Base-by-base conservation (phyloP, 352 stramenopile genomes). In the Pythium folliculosum region DNA sequence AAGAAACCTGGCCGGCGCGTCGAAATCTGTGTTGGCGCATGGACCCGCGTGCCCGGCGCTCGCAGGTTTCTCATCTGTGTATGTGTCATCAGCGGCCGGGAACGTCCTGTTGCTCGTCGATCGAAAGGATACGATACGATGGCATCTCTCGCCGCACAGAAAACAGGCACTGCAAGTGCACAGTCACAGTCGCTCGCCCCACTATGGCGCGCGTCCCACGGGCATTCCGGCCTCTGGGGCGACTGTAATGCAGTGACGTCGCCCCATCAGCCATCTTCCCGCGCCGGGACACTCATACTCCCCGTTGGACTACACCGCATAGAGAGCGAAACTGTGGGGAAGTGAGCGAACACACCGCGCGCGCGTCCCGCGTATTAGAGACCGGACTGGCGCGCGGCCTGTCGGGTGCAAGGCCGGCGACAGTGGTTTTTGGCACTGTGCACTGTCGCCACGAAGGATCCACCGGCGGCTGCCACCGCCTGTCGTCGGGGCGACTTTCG, bases 171-270 rank as follows among this genome's bases (percentile, higher is more conserved):
- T 47, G 40, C 40, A 47, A 47, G 40, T 47, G 40, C 3, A 13
- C 35, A 14, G 35, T 40, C 27, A 32, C 27, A 32, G 27, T 32
- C 27, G 5, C 27, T 32, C 27, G 5, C 27, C 27, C 2, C 27
- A 32, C 27, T 5, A 32, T 32, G 27, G 27, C 27, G 27, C 27
- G 27, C 27, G 27, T 32, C 27, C 27, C 27, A 32, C 27, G 5
- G 27, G 27, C 27, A 32, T 32, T 32, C 27, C 27, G 27, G 5
- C 27, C 27, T 32, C 27, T 21, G 7, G 3, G 47, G 27, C 47
- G 37, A 22, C 52, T 32, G 27, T 61, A 61, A 61, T 61, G 53
- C 53, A 10, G 37, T 61, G 54, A 61, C 54, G 37, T 61, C 54
- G 54, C 54, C 54, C 17, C 22, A 22, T 61, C 54, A 61, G 54